phyloP scores from a whole-genome alignment of 2,329 filamentous ascomycete genomes.

The Trichoderma brevicompactum region DNA sequence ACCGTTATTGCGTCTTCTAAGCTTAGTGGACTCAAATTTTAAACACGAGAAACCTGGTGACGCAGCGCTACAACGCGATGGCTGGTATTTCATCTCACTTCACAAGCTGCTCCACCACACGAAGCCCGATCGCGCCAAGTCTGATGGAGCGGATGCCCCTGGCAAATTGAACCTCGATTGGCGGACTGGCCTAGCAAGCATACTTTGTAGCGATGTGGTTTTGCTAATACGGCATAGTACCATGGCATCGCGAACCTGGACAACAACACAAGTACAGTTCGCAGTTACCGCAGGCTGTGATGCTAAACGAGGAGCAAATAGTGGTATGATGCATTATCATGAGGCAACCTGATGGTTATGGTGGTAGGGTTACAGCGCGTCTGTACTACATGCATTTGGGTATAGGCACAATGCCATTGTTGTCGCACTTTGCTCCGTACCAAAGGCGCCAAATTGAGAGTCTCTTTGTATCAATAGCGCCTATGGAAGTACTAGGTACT shows the following conservation, averaged over 20 bases:
- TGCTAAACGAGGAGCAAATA: too few species aligned
- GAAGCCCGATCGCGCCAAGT: conserved; percentile 14
- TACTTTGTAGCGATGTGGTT: background rate
- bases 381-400: too few species aligned
- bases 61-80: conserved; percentile 4
- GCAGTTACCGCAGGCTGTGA: background rate
- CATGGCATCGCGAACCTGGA: background rate
- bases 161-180: conserved; percentile 2
- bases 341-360: too few species aligned
- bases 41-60: conserved; percentile 12
- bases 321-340: too few species aligned
- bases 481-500: background rate
- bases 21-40: conserved; percentile 8
- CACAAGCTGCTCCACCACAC: conserved; percentile 8
- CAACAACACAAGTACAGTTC: background rate
- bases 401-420: too few species aligned
- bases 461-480: too few species aligned
- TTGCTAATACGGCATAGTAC: background rate
- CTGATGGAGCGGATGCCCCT: conserved; percentile 10
- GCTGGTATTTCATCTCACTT: conserved; percentile 20
- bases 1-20: conserved; percentile 3
- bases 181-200: background rate
- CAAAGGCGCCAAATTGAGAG: too few species aligned
- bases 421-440: too few species aligned
- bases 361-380: too few species aligned